These are phyloP conservation scores for Ustilago sp. DNA, from an alignment of 1,284 basidiomycete species.

Conservation along the genomic window DNA sequence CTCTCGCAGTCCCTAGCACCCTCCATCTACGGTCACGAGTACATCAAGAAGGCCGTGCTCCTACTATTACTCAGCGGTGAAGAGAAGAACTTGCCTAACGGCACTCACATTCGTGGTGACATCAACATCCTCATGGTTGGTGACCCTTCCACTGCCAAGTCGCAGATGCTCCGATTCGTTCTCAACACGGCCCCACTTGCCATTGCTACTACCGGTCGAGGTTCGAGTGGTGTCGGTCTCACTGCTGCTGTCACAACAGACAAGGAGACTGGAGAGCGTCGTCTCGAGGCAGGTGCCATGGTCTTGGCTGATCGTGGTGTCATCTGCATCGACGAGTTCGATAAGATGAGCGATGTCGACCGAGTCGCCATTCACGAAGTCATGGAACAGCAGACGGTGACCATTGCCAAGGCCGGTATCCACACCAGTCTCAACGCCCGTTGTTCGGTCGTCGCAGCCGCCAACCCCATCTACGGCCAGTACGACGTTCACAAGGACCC, in stretches of 20 bases:
- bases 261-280: constrained; percentile 91
- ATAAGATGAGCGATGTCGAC: constrained; percentile 99
- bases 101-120: constrained; percentile 98
- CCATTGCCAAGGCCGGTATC: constrained; percentile 98
- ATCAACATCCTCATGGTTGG: constrained; percentile 99
- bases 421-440: constrained; percentile 97
- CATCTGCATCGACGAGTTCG: constrained; percentile 99
- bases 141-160: constrained; percentile 97
- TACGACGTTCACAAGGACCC: constrained; percentile 99
- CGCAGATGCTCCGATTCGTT: constrained; percentile 95
- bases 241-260: constrained; percentile 99
- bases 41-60: constrained; percentile 93
- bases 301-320: constrained; percentile 99
- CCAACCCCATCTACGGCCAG: constrained; percentile 99
- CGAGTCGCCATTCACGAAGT: constrained; percentile 99
- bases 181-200: constrained; percentile 95
- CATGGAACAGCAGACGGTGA: constrained; percentile 98
- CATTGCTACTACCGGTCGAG: constrained; percentile 97
- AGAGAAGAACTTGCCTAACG: constrained; percentile 97
- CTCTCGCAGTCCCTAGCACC: constrained; percentile 95
- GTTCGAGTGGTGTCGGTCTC: constrained; percentile 96
- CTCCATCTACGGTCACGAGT: constrained; percentile 95
- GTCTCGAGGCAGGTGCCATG: constrained; percentile 98
- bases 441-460: constrained; percentile 96
- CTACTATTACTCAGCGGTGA: constrained; percentile 93